Evolutionary conservation across 2,329 filamentous ascomycete species (phyloP).

Genomic region (Colletotrichum sp.): DNA sequence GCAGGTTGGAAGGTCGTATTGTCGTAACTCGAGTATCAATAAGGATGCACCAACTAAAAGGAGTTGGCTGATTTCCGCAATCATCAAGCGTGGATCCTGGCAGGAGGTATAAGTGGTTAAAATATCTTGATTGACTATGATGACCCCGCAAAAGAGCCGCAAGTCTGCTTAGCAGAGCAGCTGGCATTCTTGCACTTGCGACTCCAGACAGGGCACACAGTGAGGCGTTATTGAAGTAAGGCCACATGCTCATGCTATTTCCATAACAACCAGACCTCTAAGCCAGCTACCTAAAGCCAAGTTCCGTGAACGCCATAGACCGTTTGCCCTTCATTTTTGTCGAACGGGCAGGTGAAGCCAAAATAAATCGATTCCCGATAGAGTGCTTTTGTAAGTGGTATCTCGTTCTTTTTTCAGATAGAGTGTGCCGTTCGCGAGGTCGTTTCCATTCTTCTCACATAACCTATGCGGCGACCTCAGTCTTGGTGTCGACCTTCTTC

Average conservation of each 20-base stretch:
- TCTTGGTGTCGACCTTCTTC: conserved; percentile 68
- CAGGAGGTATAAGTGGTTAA: background rate
- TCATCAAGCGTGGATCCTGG: background rate
- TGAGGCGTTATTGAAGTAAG: background rate
- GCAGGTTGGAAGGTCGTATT: background rate
- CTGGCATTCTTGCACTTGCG: background rate
- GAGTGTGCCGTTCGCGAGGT: background rate
- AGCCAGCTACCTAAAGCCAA: conserved; percentile 18
- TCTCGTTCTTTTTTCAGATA: conserved; percentile 11
- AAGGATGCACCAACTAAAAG: background rate
- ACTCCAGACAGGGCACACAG: background rate
- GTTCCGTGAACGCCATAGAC: conserved; percentile 20
- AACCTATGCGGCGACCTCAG: conserved; percentile 27
- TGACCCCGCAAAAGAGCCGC: background rate
- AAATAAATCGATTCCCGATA: conserved; percentile 19
- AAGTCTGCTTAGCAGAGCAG: background rate
- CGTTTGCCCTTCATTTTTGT: conserved; percentile 9
- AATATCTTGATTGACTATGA: conserved; percentile 16
- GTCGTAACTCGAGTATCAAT: background rate
- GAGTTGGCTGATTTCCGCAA: background rate
- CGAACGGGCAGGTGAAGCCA: conserved; percentile 11
- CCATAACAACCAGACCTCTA: conserved; percentile 22
- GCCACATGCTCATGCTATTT: conserved; percentile 19
- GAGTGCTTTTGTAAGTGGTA: conserved; percentile 23
- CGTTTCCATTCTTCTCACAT: background rate